Evolutionary conservation across 2,329 filamentous ascomycete genomes (phyloP).

Genomic region (Clarireedia sp.): DNA sequence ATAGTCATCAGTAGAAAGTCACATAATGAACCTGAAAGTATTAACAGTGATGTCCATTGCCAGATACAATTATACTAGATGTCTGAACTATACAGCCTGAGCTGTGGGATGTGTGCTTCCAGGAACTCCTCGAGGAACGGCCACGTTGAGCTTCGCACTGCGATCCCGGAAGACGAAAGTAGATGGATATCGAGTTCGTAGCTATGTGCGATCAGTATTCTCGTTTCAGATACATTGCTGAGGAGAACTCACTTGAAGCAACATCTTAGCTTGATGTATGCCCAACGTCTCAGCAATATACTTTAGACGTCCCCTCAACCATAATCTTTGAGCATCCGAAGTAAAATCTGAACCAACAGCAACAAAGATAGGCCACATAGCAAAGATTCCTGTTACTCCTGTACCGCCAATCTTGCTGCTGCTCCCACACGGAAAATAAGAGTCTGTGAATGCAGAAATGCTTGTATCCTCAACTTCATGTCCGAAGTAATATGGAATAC

Average conservation of each 20-base stretch:
- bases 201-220: background rate
- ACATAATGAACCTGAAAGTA: too few relatives aligned
- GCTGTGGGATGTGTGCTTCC: too few relatives aligned
- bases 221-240: background rate
- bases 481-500: slow-evolving; percentile 51
- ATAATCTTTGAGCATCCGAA: slow-evolving; percentile 15
- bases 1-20: too few relatives aligned
- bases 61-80: too few relatives aligned
- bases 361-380: slow-evolving; percentile 22
- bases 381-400: slow-evolving; percentile 17
- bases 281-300: slow-evolving; percentile 20
- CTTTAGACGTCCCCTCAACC: slow-evolving; percentile 17
- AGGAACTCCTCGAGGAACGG: too few relatives aligned
- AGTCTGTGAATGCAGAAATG: slow-evolving; percentile 28
- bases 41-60: too few relatives aligned
- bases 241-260: slow-evolving; percentile 13
- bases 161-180: slow-evolving; percentile 1
- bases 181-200: slow-evolving; percentile 2
- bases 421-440: slow-evolving; percentile 45
- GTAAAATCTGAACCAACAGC: slow-evolving; percentile 20
- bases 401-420: slow-evolving; percentile 19
- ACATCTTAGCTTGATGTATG: slow-evolving; percentile 19
- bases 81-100: too few relatives aligned
- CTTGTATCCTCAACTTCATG: slow-evolving; percentile 29
- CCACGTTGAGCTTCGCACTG: too few relatives aligned